Conservation (phyloP, 2,329 filamentous ascomycete genomes). For the Metarhizium robertsii region DNA sequence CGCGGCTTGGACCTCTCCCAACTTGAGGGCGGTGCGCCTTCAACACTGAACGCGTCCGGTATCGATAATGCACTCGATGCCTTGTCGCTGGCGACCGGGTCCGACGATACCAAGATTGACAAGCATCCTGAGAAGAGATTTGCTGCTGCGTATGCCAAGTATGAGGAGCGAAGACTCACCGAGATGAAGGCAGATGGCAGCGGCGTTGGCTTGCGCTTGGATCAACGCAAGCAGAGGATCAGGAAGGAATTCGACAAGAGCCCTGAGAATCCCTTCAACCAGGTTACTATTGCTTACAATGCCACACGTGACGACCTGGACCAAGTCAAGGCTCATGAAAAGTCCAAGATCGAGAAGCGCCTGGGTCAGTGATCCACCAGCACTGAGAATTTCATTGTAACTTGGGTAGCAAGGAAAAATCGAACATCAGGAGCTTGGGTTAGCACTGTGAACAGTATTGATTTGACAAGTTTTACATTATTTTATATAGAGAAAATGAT, state of each 20-base stretch:
- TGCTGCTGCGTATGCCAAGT: slow-evolving; percentile 77
- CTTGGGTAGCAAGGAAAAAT: neutral
- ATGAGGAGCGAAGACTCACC: slow-evolving; percentile 67
- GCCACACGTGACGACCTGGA: slow-evolving; percentile 67
- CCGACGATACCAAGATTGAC: slow-evolving; percentile 64
- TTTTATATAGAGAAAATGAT: no score
- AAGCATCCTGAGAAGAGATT: slow-evolving; percentile 80
- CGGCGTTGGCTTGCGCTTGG: slow-evolving; percentile 61
- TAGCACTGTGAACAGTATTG: no score
- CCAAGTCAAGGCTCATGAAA: slow-evolving; percentile 56
- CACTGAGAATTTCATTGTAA: neutral
- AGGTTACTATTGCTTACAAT: slow-evolving; percentile 68
- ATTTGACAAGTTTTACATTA: no score
- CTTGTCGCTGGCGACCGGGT: slow-evolving; percentile 52
- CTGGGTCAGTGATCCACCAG: slow-evolving; percentile 31
- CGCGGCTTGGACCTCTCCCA: slow-evolving; percentile 66
- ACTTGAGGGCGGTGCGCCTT: slow-evolving; percentile 54
- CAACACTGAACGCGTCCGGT: slow-evolving; percentile 68
- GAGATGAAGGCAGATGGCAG: slow-evolving; percentile 80
- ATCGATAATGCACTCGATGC: slow-evolving; percentile 94
- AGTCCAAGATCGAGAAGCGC: slow-evolving; percentile 63
- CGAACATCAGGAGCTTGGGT: no score
- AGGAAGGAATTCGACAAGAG: slow-evolving; percentile 91
- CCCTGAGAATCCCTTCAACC: slow-evolving; percentile 92
- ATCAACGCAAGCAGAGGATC: slow-evolving; percentile 78